phyloP scores from a whole-genome alignment of 2,329 filamentous ascomycete species.

The Chaetomiaceae sp. region DNA sequence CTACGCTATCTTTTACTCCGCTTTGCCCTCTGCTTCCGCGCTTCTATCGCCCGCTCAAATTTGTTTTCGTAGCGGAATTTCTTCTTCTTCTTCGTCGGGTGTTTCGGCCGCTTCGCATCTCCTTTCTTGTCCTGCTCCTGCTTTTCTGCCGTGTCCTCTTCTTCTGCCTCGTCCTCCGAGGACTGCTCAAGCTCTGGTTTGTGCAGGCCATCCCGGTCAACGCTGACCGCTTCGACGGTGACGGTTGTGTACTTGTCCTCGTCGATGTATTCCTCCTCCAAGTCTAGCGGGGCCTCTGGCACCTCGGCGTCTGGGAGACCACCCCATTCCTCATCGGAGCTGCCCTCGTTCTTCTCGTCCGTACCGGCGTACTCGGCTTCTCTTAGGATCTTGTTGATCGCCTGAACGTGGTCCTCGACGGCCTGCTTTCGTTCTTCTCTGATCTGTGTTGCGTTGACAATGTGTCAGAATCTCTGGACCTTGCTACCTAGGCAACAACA shows the following conservation, averaged over 20 bases:
- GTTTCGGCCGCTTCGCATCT: constrained; percentile 30
- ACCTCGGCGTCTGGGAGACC: constrained; percentile 53
- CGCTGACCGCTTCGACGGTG: constrained; percentile 81
- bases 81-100: constrained; percentile 70
- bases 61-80: constrained; percentile 93
- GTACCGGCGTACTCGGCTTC: constrained; percentile 51
- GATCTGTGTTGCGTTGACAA: no score
- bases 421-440: constrained; percentile 78
- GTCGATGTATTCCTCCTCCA: constrained; percentile 92
- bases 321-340: constrained; percentile 55
- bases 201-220: constrained; percentile 68
- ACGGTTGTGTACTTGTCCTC: constrained; percentile 95
- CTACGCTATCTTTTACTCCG: constrained; percentile 34
- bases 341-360: constrained; percentile 35
- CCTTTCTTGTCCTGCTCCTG: constrained; percentile 37
- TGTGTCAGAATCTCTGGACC: no score
- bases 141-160: constrained; percentile 32
- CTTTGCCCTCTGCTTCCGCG: constrained; percentile 66
- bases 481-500: no score
- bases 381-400: constrained; percentile 65
- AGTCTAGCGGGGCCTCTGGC: constrained; percentile 54
- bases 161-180: constrained; percentile 35
- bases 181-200: constrained; percentile 39
- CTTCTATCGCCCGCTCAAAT: constrained; percentile 69
- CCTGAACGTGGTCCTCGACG: constrained; percentile 74